Conservation (phyloP, 2,329 filamentous ascomycete genomes). For the Zymoseptoria ardabiliae region DNA sequence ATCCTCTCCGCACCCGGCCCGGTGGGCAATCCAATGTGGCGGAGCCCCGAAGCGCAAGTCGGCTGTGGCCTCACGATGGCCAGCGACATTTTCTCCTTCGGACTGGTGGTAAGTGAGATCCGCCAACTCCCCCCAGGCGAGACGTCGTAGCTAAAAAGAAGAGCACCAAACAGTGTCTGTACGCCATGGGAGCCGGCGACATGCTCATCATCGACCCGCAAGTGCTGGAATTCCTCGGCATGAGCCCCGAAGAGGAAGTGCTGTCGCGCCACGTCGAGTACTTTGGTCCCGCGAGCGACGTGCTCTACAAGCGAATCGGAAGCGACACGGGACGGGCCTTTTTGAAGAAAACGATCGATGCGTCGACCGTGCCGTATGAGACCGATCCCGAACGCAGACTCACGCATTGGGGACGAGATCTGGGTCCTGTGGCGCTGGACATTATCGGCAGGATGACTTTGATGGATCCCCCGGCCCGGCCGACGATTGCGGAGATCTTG, state of each 20-base stretch:
- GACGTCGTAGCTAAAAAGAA: neutral
- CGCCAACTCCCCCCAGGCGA: neutral
- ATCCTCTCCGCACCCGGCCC: no score
- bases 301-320: neutral
- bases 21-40: neutral
- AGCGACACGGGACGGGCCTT: neutral
- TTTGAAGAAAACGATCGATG: no score
- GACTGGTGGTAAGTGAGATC: neutral
- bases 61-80: neutral
- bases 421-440: no score
- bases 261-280: neutral
- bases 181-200: neutral
- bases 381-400: no score
- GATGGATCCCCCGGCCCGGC: no score
- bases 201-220: neutral
- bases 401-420: no score
- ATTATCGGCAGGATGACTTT: no score
- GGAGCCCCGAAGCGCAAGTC: neutral
- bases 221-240: neutral
- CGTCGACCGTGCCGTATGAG: no score
- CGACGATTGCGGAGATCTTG: no score
- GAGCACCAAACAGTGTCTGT: neutral
- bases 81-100: neutral
- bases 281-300: neutral
- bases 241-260: neutral